Base-by-base conservation (phyloP, 108 stramenopile species). In the Seminavis robusta region DNA sequence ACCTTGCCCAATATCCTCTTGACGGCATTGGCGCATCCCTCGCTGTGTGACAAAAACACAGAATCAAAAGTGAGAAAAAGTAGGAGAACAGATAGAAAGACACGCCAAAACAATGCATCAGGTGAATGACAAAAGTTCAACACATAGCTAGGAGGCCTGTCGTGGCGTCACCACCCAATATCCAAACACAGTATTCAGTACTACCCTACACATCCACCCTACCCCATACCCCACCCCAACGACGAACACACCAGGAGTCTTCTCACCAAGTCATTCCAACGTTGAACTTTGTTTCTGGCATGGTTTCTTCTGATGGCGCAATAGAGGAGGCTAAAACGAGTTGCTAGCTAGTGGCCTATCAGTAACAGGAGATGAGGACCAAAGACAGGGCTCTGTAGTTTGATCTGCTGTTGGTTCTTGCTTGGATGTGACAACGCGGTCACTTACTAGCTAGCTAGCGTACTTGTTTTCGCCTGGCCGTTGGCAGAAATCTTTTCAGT, bases 221-320 rank as follows among this genome's bases (percentile, higher is more conserved):
- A n/a, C n/a, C n/a, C n/a, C n/a, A n/a, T n/a, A n/a, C n/a, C n/a
- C n/a, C n/a, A n/a, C n/a, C n/a, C n/a, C 17, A 26, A 33, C 19
- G 49, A 16, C 19, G 24, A 55, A 23, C 25, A 15, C 6, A 30
- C 4, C 16, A 39, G 23, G n/a, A 20, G 10, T 21, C 8, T 15
- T 11, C 80, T 49, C 50, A 87, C 86, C 86, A 87, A 26, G 86
- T 81, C 86, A 87, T 87, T 50, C 86, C 82, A 43, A 83, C 81
- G 25, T 80, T 63, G 52, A 87, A 87, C 33, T 69, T 55, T 15
- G 81, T 86, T 37, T 79, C 74, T 15, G 65, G 44, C 82, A 83
- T 83, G 17, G 44, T 26, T 26, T 28, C 3, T 25, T 48, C n/a
- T n/a, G n/a, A n/a, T n/a, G n/a, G n/a, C n/a, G n/a, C n/a, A 24